A percentile compares a stretch with the other conserved stretches of the same genome.
phyloP scores from a whole-genome alignment of 23 red algal species.

The Gracilaria domingensis region DNA sequence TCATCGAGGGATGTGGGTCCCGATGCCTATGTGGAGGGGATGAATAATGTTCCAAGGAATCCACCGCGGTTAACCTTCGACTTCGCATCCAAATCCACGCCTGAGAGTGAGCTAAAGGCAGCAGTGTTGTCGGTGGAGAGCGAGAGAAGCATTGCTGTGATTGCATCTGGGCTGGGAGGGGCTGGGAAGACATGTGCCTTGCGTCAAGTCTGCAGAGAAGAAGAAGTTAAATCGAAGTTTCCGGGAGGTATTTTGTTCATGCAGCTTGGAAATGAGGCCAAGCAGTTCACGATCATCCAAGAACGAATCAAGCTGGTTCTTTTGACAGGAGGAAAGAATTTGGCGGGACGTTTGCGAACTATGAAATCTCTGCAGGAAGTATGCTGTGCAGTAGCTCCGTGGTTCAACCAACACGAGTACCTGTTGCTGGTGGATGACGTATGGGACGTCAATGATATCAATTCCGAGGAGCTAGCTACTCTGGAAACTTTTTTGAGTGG shows the following conservation, averaged over 20 bases:
- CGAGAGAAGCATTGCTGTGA: neutral
- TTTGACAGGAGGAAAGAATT: neutral
- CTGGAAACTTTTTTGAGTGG: too few species aligned
- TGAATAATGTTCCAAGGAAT: too few species aligned
- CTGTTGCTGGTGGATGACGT: slow-evolving; percentile 5
- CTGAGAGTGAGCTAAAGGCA: neutral
- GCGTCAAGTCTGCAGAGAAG: neutral
- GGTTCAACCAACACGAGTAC: neutral
- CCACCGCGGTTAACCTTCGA: too few species aligned
- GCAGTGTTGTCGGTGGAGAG: neutral
- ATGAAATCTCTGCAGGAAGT: neutral
- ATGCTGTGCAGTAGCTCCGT: neutral
- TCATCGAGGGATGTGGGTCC: too few species aligned
- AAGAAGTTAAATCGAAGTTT: neutral
- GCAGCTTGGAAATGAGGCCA: neutral
- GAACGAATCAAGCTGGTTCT: neutral
- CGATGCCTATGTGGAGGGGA: too few species aligned
- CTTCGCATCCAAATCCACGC: neutral
- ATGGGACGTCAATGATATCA: neutral
- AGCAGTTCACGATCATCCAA: neutral
- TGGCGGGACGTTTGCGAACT: neutral
- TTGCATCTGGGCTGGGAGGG: too few species aligned
- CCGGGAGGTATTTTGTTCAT: neutral
- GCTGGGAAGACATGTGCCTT: neutral
- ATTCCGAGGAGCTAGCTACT: too few species aligned